Conservation (phyloP, 768 basidiomycete species). For the Boletus reticuloceps region DNA sequence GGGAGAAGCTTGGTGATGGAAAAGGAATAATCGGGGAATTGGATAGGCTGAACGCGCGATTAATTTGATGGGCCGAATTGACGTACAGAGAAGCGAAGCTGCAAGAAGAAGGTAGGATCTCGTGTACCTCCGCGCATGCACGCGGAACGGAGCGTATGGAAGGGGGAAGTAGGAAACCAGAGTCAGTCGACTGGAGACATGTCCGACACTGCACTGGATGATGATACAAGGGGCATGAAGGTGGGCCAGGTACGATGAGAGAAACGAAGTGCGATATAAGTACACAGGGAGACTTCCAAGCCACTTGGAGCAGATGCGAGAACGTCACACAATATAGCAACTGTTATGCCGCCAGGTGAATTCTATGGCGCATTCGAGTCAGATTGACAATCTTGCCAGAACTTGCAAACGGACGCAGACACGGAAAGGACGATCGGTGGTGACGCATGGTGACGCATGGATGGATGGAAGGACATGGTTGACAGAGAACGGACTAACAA, state of each 20-base stretch:
- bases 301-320: constrained; percentile 3
- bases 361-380: constrained; percentile 5
- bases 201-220: constrained; percentile 3
- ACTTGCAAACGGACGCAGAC: not conserved
- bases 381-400: constrained; percentile 16
- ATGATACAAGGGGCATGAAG: constrained; percentile 13
- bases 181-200: constrained; percentile 9
- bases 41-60: constrained; percentile 29
- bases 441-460: constrained; percentile 7
- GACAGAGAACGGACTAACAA: constrained; percentile 17
- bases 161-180: constrained; percentile 15
- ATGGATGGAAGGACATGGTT: not conserved
- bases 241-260: not conserved
- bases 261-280: constrained; percentile 6
- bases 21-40: constrained; percentile 34
- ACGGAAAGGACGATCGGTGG: constrained; percentile 8
- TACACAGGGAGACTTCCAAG: not conserved
- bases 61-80: constrained; percentile 32
- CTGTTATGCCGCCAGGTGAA: constrained; percentile 1
- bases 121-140: constrained; percentile 21
- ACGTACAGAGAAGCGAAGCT: constrained; percentile 36
- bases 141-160: constrained; percentile 19
- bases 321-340: constrained; percentile 13
- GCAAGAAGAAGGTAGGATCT: constrained; percentile 23
- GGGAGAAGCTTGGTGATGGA: constrained; percentile 32